Conservation (phyloP, 2,329 filamentous ascomycete genomes). For the Cladobotryum protrusum region DNA sequence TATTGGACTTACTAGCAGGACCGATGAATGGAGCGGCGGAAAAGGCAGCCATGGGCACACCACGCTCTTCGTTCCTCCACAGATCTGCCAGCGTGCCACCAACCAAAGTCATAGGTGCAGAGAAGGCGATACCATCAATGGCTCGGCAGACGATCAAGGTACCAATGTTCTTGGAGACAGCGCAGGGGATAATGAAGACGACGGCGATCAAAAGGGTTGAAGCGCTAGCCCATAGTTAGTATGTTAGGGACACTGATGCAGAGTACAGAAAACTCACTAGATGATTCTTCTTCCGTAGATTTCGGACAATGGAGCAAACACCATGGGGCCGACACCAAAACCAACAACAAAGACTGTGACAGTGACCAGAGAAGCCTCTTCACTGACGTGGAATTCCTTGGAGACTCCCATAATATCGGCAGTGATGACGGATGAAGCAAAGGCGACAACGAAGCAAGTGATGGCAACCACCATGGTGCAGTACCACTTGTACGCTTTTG, state of each 20-base stretch:
- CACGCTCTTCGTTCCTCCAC: conserved; percentile 79
- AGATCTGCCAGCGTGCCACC: conserved; percentile 77
- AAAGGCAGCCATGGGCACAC: conserved; percentile 82
- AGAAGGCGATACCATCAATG: conserved; percentile 79
- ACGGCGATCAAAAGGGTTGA: conserved; percentile 64
- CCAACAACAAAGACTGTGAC: conserved; percentile 76
- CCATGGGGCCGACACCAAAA: conserved; percentile 75
- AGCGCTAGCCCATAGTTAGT: conserved; percentile 21
- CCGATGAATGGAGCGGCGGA: conserved; percentile 77
- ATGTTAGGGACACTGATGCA: not conserved
- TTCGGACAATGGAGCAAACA: conserved; percentile 73
- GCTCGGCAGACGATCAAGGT: conserved; percentile 71
- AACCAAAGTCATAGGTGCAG: conserved; percentile 79
- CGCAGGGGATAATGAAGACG: conserved; percentile 74
- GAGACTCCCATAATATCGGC: conserved; percentile 62
- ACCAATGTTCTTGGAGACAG: conserved; percentile 66
- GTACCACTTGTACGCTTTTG: conserved; percentile 72
- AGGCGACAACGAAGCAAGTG: conserved; percentile 69
- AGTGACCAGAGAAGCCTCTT: conserved; percentile 65
- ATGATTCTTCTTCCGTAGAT: conserved; percentile 66
- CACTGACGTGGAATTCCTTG: conserved; percentile 59
- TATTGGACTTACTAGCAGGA: conserved; percentile 50
- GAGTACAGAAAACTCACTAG: conserved; percentile 41
- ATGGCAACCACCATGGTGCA: conserved; percentile 77
- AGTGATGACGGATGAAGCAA: conserved; percentile 69